phyloP scores from a whole-genome alignment of 768 basidiomycete genomes.

The Tricholoma flavovirens region DNA sequence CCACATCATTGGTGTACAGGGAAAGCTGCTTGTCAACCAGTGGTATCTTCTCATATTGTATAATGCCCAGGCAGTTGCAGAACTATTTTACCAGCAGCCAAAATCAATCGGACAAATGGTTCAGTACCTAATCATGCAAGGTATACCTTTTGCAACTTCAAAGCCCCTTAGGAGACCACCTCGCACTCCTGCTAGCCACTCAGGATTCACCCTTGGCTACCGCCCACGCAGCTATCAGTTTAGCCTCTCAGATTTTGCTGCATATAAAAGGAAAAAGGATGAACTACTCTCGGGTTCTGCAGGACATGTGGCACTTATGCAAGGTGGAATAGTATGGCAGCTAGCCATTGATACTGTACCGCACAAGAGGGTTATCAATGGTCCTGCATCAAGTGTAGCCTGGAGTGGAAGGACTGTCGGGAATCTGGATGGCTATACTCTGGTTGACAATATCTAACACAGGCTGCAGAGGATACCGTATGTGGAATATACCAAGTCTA shows the following conservation, averaged over 20 bases:
- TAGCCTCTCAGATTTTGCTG: too few relatives aligned
- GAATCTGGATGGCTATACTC: neutral
- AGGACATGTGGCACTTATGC: neutral
- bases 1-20: constrained; percentile 4
- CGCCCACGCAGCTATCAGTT: neutral
- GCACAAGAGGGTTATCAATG: neutral
- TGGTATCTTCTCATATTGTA: too few relatives aligned
- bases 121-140: neutral
- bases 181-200: neutral
- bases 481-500: neutral
- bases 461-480: too few relatives aligned
- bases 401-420: neutral
- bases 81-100: neutral
- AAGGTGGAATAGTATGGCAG: too few relatives aligned
- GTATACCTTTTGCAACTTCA: constrained; percentile 2
- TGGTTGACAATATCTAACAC: neutral
- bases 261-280: too few relatives aligned
- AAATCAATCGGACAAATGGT: neutral
- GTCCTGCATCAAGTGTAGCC: neutral
- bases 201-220: neutral
- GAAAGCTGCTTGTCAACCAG: neutral
- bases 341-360: constrained; percentile 2
- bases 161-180: neutral
- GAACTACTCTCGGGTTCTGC: neutral
- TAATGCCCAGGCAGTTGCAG: constrained; percentile 1